Evolutionary conservation across 352 stramenopile genomes (phyloP), one percentile per base, ranked within the genome.

Genomic region (Globisporangium nodosum): DNA sequence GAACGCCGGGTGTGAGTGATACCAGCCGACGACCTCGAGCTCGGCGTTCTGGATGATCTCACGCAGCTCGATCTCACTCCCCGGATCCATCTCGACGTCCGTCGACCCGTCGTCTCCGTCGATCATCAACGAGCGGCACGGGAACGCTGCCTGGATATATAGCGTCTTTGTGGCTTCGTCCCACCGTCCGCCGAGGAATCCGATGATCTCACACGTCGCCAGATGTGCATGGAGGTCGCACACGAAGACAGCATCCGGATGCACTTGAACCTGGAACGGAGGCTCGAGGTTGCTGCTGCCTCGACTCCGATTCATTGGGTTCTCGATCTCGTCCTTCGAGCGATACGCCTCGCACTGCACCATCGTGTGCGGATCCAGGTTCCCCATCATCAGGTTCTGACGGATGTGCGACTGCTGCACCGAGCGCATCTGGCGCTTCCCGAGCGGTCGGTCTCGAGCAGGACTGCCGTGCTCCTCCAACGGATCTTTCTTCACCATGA

Each of bases 21-120:
- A 98, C 94, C 94, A 98, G 4, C 94, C 94, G 5, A 98, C 90
- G 47, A 98, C 89, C 56, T 94, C 84, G 5, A 98, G 63, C 52
- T 92, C 72, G 3, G 90, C 79, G 43, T 94, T 87, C 61, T 83
- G 62, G 66, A 98, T 97, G 46, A 94, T 92, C 27, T 95, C 85
- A 35, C 89, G 85, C 46, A 97, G 65, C 54, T 96, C 78, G 58
- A 98, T 93, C 65, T 98, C 90, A 51, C 76, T 93, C 7, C 79
- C 87, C 9, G 94, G 92, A 61, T 98, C 93, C 90, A 98, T 97
- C 60, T 98, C 94, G 7, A 97, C 94, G 64, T 98, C 94, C 21
- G 92, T 98, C 21, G 82, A 83, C 7, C 93, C 93, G 64, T 96
- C 85, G 49, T 96, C 81, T 18, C 94, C 91, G 50, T 90, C 73